A percentile compares a stretch with the other conserved stretches of the same genome.
Conservation (phyloP, 2,329 filamentous ascomycete species). For the Niveomyces coronatus region DNA sequence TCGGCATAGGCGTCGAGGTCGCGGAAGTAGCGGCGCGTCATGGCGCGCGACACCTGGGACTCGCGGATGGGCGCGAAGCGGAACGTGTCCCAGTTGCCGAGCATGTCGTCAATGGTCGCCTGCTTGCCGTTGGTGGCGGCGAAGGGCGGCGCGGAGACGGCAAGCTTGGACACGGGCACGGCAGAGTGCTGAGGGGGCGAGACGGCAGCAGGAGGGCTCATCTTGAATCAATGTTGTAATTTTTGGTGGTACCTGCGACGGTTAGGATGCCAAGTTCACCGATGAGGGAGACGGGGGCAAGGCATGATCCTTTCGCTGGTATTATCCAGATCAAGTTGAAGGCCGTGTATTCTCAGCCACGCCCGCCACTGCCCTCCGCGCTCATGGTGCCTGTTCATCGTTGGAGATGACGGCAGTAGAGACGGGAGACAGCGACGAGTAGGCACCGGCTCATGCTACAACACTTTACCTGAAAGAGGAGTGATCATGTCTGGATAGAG, state of each 20-base stretch:
- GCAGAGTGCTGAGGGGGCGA: constrained; percentile 44
- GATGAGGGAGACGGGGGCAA: constrained; percentile 36
- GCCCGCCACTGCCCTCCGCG: constrained; percentile 11
- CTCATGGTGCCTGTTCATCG: constrained; percentile 17
- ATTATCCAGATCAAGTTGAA: constrained; percentile 97
- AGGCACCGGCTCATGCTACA: constrained; percentile 55
- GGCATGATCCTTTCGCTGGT: constrained; percentile 99
- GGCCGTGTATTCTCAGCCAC: constrained; percentile 80
- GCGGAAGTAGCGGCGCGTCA: constrained; percentile 86
- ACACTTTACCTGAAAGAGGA: constrained; percentile 32
- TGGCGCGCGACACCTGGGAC: constrained; percentile 83
- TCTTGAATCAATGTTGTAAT: constrained; percentile 33
- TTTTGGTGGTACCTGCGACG: constrained; percentile 11
- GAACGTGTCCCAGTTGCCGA: constrained; percentile 72
- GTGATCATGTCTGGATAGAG: constrained; percentile 26
- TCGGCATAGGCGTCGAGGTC: constrained; percentile 86
- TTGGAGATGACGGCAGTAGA: background rate
- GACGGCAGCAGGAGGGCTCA: constrained; percentile 71
- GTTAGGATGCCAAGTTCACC: constrained; percentile 19
- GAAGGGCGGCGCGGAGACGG: constrained; percentile 21
- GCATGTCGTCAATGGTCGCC: constrained; percentile 54
- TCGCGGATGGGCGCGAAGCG: constrained; percentile 80
- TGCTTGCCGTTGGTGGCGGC: constrained; percentile 14
- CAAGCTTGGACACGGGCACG: constrained; percentile 32
- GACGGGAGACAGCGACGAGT: constrained; percentile 12